Percentiles rank a stretch among this genome's conserved stretches.
These are phyloP conservation scores for Ziziphus jujuba DNA, from an alignment of 306 rosid genomes.

Conservation along the genomic window DNA sequence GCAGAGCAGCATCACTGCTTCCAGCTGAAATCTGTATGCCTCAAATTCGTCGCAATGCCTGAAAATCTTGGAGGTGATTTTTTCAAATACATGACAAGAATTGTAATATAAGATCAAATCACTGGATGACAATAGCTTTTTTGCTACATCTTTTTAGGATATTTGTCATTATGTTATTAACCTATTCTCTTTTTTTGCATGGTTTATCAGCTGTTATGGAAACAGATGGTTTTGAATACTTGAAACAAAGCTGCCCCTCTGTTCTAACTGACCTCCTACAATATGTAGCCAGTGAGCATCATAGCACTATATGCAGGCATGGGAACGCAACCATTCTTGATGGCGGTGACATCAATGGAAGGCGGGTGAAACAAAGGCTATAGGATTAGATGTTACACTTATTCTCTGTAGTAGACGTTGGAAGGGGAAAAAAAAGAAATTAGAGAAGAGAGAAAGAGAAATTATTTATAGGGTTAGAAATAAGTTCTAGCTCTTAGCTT, in stretches of 20 bases:
- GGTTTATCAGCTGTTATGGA: slow-evolving; percentile 75
- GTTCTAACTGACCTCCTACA: slow-evolving; percentile 82
- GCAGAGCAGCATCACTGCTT: slow-evolving; percentile 94
- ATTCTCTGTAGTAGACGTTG: slow-evolving; percentile 25
- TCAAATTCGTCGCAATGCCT: slow-evolving; percentile 70
- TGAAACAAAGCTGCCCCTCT: slow-evolving; percentile 85
- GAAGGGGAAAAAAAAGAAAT: slow-evolving; percentile 20
- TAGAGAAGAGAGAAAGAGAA: not conserved
- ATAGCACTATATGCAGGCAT: slow-evolving; percentile 49
- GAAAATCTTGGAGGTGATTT: slow-evolving; percentile 73
- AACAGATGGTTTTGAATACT: slow-evolving; percentile 84
- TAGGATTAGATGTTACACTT: slow-evolving; percentile 29
- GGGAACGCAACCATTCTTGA: slow-evolving; percentile 68
- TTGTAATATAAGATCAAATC: not conserved
- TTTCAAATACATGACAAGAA: not conserved
- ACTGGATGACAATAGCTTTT: not conserved
- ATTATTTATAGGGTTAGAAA: slow-evolving; percentile 28
- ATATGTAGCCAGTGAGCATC: slow-evolving; percentile 85
- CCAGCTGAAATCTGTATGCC: slow-evolving; percentile 83
- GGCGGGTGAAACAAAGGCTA: slow-evolving; percentile 91
- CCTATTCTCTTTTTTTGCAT: slow-evolving; percentile 5
- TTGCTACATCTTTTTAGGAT: not conserved
- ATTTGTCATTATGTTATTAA: slow-evolving; percentile 4
- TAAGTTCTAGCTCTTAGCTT: slow-evolving; percentile 27
- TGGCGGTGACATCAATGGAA: slow-evolving; percentile 82